Evolutionary conservation across 768 basidiomycete species (phyloP), one percentile per base, ranked within the genome.

Genomic region (Kwoniella dejecticola): DNA sequence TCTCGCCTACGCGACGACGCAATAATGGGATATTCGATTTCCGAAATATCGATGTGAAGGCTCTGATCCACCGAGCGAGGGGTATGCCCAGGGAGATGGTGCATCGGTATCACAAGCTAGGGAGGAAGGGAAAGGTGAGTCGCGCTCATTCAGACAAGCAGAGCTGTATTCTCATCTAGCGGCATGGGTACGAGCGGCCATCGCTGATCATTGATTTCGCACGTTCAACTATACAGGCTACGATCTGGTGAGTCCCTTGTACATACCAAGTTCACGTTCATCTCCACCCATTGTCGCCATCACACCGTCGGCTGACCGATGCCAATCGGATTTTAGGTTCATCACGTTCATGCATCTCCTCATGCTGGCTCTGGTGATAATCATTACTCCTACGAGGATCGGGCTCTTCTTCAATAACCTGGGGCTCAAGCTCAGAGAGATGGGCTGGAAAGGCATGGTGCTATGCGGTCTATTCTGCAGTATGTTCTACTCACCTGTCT

Each of bases 341-440:
- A 55, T 77, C 30, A 55, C 63, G 0, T 57, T 62, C 15, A 24
- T 75, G 24, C 66, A 76, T 45, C 29, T 77, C 56, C 52, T 63
- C 44, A 40, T 76, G 42, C 41, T 79, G 29, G 59, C 65, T 19
- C 33, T 65, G 26, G 54, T 79, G 15, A 63, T 73, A 27, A 74
- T 78, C 63, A 74, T 78, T 55, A 77, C 76, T 0, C 77, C 77
- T 3, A 57, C 63, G 6, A 42, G 76, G 2, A 76, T 79, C 53
- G 72, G 66, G 13, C 42, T 49, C 17, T 72, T 63, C 66, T 70
- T 79, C 53, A 75, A 75, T 44, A 55, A 59, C 17, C 47, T 79
- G 2, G 72, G 72, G 0, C 38, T 64, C 8, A 64, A 52, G 49
- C 40, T 79, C 30, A 53, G 67, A 19, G 66, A 46, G 23, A 47